Evolutionary conservation across 306 rosid species (phyloP).

Genomic region (Albizia julibrissin): DNA sequence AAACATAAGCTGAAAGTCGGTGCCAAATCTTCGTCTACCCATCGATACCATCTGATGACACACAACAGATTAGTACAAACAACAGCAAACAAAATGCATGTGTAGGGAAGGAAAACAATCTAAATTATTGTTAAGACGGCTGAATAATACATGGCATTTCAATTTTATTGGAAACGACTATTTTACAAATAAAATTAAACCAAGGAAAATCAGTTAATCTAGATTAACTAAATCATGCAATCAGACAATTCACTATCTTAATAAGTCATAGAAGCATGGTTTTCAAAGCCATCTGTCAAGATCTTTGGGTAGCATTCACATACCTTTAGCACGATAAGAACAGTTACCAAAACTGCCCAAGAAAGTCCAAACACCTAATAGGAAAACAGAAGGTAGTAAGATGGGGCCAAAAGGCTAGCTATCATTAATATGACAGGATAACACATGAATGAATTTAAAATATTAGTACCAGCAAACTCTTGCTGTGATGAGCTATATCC

Average conservation of each 20-base stretch:
- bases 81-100: neutral
- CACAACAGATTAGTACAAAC: neutral
- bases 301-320: neutral
- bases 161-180: neutral
- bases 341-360: slow-evolving; percentile 12
- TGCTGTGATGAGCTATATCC: slow-evolving; percentile 39
- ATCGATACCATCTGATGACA: slow-evolving; percentile 14
- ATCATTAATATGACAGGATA: neutral
- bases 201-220: neutral
- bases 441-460: neutral
- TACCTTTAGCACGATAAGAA: slow-evolving; percentile 21
- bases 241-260: neutral
- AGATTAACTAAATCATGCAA: neutral
- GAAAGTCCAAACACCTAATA: slow-evolving; percentile 14
- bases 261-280: neutral
- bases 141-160: neutral
- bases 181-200: neutral
- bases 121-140: neutral
- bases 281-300: neutral
- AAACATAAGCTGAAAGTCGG: slow-evolving; percentile 25
- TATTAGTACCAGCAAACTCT: slow-evolving; percentile 45
- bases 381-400: neutral
- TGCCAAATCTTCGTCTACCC: slow-evolving; percentile 23
- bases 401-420: neutral
- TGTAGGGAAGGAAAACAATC: neutral